phyloP scores from a whole-genome alignment of 1,284 basidiomycete genomes.

The Puccinia polysora region DNA sequence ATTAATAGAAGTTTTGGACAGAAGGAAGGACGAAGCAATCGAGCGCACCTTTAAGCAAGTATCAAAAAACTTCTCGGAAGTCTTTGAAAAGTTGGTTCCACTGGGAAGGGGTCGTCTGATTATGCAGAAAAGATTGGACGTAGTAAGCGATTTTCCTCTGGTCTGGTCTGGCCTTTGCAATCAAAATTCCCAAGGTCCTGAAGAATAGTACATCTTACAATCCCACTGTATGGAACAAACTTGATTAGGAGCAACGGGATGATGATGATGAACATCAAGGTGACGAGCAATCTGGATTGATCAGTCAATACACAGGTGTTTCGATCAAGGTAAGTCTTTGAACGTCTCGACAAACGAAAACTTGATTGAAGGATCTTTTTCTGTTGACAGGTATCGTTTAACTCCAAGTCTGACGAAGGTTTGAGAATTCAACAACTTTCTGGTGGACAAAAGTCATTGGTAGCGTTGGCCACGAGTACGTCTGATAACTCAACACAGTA shows the following conservation, averaged over 20 bases:
- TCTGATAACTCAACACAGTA: not conserved
- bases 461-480: slow-evolving; percentile 68
- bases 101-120: slow-evolving; percentile 83
- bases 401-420: slow-evolving; percentile 94
- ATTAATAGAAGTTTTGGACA: slow-evolving; percentile 89
- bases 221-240: too few relatives aligned
- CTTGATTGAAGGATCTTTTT: not conserved
- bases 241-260: slow-evolving; percentile 26
- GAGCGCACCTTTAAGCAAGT: slow-evolving; percentile 98
- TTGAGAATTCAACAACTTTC: slow-evolving; percentile 93
- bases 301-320: slow-evolving; percentile 94
- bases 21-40: slow-evolving; percentile 96
- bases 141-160: slow-evolving; percentile 51
- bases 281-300: slow-evolving; percentile 49
- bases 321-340: slow-evolving; percentile 65
- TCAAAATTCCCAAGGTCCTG: too few relatives aligned
- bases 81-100: slow-evolving; percentile 95
- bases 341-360: not conserved
- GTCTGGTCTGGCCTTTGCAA: too few relatives aligned
- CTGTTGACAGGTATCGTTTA: slow-evolving; percentile 73
- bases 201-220: too few relatives aligned
- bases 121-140: slow-evolving; percentile 82
- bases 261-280: slow-evolving; percentile 40
- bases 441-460: slow-evolving; percentile 94
- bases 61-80: slow-evolving; percentile 90